Conservation (phyloP, 768 basidiomycete genomes). For the Boletus rex-veris region DNA sequence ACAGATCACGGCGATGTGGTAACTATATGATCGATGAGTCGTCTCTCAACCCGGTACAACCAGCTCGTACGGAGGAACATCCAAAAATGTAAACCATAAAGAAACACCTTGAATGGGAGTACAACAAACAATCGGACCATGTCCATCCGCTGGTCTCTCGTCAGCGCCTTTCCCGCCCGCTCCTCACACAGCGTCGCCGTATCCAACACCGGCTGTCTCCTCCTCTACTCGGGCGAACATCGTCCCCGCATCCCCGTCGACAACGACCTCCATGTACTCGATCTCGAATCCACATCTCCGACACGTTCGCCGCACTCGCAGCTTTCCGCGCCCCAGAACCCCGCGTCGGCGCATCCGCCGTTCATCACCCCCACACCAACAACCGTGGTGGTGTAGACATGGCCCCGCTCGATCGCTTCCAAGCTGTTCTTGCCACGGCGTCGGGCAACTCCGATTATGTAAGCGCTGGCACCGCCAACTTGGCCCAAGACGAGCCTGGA, state of each 20-base stretch:
- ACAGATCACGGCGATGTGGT: too few species aligned
- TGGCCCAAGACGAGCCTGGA: too few species aligned
- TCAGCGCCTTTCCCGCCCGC: constrained; percentile 27
- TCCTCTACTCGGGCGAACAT: constrained; percentile 44
- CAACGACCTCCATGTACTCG: constrained; percentile 25
- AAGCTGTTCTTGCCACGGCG: too few species aligned
- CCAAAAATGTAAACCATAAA: background rate
- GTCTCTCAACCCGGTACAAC: too few species aligned
- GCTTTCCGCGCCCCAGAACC: constrained; percentile 12
- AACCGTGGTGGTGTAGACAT: constrained; percentile 38
- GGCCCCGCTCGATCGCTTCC: constrained; percentile 31
- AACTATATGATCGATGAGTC: too few species aligned
- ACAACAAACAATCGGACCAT: background rate
- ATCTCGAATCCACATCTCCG: constrained; percentile 12
- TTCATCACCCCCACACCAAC: constrained; percentile 15
- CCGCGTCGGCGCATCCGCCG: constrained; percentile 23
- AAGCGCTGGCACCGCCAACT: too few species aligned
- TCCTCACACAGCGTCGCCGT: constrained; percentile 42
- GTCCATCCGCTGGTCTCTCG: constrained; percentile 28
- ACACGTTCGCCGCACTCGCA: constrained; percentile 9
- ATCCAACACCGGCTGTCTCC: constrained; percentile 24
- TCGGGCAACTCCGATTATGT: too few species aligned
- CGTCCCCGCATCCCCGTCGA: constrained; percentile 42
- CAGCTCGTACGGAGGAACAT: too few species aligned
- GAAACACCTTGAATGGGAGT: too few species aligned